Evolutionary conservation across 139 green algal genomes (phyloP).

Genomic region (Micractinium sp.): DNA sequence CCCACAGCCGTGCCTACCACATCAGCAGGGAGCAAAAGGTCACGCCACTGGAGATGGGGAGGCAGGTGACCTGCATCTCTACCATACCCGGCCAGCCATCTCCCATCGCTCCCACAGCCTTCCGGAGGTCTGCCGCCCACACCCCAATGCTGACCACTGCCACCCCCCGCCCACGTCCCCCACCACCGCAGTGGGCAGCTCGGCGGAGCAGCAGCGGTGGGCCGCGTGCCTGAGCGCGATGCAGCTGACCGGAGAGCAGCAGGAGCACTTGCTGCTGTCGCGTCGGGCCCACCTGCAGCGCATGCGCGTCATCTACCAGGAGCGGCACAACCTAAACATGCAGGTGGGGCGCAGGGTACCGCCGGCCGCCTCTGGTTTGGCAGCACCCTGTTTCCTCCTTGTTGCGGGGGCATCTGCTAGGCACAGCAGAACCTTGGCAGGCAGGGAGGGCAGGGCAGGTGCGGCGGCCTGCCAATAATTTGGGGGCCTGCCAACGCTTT

Average conservation of each 20-base stretch:
- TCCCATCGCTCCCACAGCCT: too few species aligned
- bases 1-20: not conserved
- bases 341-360: constrained; percentile 4
- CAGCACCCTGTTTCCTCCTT: too few species aligned
- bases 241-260: constrained; percentile 39
- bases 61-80: too few species aligned
- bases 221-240: constrained; percentile 33
- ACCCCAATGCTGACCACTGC: not conserved
- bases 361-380: too few species aligned
- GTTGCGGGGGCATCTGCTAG: not conserved
- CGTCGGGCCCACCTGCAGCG: constrained; percentile 46
- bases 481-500: too few species aligned
- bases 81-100: too few species aligned
- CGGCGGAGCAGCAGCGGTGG: not conserved
- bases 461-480: too few species aligned
- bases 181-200: not conserved
- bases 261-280: constrained; percentile 46
- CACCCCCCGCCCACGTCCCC: not conserved
- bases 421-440: not conserved
- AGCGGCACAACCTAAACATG: constrained; percentile 51
- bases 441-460: too few species aligned
- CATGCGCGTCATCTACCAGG: constrained; percentile 51
- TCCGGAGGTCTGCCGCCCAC: too few species aligned
- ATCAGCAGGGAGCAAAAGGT: too few species aligned
- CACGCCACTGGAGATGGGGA: too few species aligned